Evolutionary conservation across 768 basidiomycete species (phyloP).

Genomic region (Clavulina sp.): DNA sequence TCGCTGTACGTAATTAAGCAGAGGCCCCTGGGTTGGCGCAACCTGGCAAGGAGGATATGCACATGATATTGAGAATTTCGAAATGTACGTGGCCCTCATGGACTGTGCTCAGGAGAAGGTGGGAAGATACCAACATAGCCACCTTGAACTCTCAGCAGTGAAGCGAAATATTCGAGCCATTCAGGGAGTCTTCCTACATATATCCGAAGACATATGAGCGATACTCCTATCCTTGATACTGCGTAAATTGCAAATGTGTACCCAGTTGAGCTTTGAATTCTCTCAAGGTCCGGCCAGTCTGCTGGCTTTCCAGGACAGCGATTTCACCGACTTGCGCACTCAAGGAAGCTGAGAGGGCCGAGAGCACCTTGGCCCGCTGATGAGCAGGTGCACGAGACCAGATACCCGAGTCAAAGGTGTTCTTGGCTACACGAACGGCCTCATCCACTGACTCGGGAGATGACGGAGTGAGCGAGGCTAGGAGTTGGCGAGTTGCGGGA

Average conservation of each 20-base stretch:
- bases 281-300: slow-evolving; percentile 63
- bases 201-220: no score
- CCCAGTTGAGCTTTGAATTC: slow-evolving; percentile 72
- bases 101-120: neutral
- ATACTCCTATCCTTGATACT: no score
- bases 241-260: no score
- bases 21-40: slow-evolving; percentile 60
- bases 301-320: slow-evolving; percentile 48
- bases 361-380: slow-evolving; percentile 45
- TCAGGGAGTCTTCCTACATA: slow-evolving; percentile 65
- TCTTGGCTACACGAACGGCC: slow-evolving; percentile 30
- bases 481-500: neutral
- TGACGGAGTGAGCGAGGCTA: slow-evolving; percentile 8
- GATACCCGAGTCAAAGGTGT: slow-evolving; percentile 41
- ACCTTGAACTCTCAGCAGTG: neutral
- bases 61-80: slow-evolving; percentile 27
- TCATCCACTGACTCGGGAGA: slow-evolving; percentile 38
- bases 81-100: neutral
- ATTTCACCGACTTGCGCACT: slow-evolving; percentile 40
- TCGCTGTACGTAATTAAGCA: slow-evolving; percentile 64
- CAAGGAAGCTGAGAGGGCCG: slow-evolving; percentile 43
- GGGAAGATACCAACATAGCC: slow-evolving; percentile 32
- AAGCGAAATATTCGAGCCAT: slow-evolving; percentile 27
- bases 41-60: slow-evolving; percentile 48
- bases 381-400: slow-evolving; percentile 51